Conservation (phyloP, 1,284 basidiomycete species). For the Irpex rosettiformis region DNA sequence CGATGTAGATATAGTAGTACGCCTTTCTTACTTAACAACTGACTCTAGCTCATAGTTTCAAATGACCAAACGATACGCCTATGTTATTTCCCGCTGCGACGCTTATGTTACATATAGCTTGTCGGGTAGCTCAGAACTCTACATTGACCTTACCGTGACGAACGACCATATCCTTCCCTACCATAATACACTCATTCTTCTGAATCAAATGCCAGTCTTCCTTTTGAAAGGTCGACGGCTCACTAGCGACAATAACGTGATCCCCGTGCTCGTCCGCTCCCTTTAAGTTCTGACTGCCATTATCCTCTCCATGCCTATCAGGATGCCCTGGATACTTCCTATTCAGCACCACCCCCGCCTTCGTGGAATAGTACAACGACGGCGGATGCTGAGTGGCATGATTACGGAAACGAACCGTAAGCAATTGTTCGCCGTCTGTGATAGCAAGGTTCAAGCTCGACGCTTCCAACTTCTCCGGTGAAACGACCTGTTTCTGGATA, state of each 20-base stretch:
- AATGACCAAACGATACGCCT: too few species aligned
- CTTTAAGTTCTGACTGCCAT: conserved; percentile 20
- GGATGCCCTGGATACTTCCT: conserved; percentile 37
- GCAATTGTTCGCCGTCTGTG: conserved; percentile 31
- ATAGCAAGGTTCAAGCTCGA: conserved; percentile 32
- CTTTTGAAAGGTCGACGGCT: conserved; percentile 32
- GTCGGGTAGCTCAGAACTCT: conserved; percentile 7
- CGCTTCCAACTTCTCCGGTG: conserved; percentile 16
- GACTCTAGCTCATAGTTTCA: too few species aligned
- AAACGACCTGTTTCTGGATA: conserved; percentile 23
- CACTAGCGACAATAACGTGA: conserved; percentile 35
- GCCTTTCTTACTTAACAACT: too few species aligned
- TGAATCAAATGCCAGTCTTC: conserved; percentile 32
- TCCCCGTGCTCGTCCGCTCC: conserved; percentile 27
- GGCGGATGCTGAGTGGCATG: conserved; percentile 33
- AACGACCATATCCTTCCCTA: conserved; percentile 27
- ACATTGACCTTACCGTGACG: conserved; percentile 21
- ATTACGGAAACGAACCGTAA: conserved; percentile 33
- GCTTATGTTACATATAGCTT: neutral
- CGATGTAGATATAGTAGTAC: too few species aligned
- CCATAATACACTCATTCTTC: conserved; percentile 32
- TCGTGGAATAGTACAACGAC: conserved; percentile 34
- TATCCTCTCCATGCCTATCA: conserved; percentile 22
- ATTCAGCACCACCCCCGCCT: conserved; percentile 34
- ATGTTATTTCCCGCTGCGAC: too few species aligned